Evolutionary conservation across 495 filamentous ascomycete genomes (phyloP).

Genomic region (Pseudotulostoma volvatum): DNA sequence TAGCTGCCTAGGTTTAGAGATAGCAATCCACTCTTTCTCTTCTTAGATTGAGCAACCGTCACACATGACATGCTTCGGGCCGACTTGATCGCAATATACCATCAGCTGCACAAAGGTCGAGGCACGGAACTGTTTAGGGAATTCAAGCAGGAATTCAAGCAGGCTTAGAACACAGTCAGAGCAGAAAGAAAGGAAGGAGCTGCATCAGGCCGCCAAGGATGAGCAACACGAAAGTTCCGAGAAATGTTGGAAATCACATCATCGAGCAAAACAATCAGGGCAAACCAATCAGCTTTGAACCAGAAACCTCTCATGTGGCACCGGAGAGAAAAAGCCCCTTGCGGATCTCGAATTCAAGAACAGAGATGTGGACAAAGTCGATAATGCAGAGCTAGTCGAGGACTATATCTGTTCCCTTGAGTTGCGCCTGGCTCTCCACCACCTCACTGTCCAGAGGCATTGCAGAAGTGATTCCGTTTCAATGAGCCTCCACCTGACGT

Average conservation of each 20-base stretch:
- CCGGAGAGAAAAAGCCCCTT: constrained; percentile 10
- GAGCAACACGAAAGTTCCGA: constrained; percentile 5
- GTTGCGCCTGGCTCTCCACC: constrained; percentile 8
- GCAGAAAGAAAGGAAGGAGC: constrained; percentile 4
- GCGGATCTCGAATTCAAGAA: constrained; percentile 14
- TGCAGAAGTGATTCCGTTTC: constrained; percentile 5
- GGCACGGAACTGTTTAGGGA: constrained; percentile 1
- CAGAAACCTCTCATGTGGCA: constrained; percentile 3
- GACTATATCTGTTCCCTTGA: constrained; percentile 12
- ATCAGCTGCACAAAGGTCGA: constrained; percentile 1
- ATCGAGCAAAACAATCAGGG: constrained; percentile 8
- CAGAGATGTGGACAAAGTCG: constrained; percentile 8
- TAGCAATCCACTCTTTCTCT: too few species aligned
- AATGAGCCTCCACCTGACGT: too few species aligned
- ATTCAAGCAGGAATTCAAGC: constrained; percentile 6
- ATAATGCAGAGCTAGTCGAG: constrained; percentile 8
- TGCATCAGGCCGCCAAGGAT: constrained; percentile 3
- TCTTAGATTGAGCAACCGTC: too few species aligned
- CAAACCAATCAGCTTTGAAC: constrained; percentile 5
- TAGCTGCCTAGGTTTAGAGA: too few species aligned
- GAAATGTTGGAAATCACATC: constrained; percentile 10
- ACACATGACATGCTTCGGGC: not conserved
- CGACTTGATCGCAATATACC: constrained; percentile 1
- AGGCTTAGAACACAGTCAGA: constrained; percentile 4
- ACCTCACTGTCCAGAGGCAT: constrained; percentile 6